Percentiles rank a stretch among this genome's conserved stretches.
phyloP scores from a whole-genome alignment of 2,329 filamentous ascomycete species.

The Pseudohalonectria lignicola region DNA sequence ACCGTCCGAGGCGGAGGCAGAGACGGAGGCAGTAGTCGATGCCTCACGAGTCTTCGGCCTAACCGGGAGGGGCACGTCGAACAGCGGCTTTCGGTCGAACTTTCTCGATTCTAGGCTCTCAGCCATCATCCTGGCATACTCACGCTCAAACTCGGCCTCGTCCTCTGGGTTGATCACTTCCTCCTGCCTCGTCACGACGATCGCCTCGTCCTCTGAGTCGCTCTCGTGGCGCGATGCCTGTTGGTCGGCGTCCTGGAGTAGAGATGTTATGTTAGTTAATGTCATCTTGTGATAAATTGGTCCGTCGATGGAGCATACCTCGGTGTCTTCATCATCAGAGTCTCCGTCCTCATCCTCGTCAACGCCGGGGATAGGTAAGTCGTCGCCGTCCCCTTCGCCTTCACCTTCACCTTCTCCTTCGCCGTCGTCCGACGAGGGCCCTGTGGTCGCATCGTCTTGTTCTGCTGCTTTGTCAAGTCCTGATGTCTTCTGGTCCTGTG shows the following conservation, averaged over 20 bases:
- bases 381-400: too few species aligned
- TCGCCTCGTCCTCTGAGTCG: constrained; percentile 74
- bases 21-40: too few species aligned
- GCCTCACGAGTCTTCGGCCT: constrained; percentile 57
- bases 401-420: too few species aligned
- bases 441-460: constrained; percentile 61
- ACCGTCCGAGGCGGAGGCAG: constrained; percentile 8
- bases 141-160: constrained; percentile 94
- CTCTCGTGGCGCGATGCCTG: constrained; percentile 41
- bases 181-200: constrained; percentile 83
- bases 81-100: constrained; percentile 86
- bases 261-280: background rate
- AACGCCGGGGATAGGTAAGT: constrained; percentile 48
- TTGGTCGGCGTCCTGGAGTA: constrained; percentile 36
- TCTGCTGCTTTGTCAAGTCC: constrained; percentile 60
- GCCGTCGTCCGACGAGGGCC: constrained; percentile 60
- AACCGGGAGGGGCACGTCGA: constrained; percentile 96
- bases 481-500: constrained; percentile 76
- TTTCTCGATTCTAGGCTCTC: constrained; percentile 94
- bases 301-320: constrained; percentile 31
- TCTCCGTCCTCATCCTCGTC: constrained; percentile 47
- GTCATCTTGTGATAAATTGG: too few species aligned
- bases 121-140: constrained; percentile 97
- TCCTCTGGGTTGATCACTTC: constrained; percentile 86
- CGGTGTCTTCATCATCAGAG: constrained; percentile 49